phyloP scores from a whole-genome alignment of 495 filamentous ascomycete species.

The Cudoniella acicularis region DNA sequence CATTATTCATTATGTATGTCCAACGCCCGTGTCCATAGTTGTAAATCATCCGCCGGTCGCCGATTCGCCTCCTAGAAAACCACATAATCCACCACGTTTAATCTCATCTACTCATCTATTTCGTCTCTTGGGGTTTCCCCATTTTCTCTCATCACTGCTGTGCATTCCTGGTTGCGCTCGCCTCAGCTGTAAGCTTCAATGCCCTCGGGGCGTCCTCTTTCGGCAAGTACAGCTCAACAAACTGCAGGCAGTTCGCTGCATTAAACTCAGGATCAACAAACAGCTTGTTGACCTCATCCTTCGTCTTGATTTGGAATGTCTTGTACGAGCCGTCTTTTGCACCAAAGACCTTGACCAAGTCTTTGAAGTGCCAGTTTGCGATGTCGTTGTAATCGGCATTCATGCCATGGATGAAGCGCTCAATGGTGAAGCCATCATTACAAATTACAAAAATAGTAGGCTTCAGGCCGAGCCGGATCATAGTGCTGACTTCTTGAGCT shows the following conservation, averaged over 20 bases:
- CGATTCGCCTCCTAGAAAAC: too few species aligned
- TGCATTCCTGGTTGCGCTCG: constrained; percentile 57
- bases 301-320: constrained; percentile 68
- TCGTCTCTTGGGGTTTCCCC: background rate
- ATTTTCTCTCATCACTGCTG: constrained; percentile 13
- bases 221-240: constrained; percentile 87
- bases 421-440: constrained; percentile 75
- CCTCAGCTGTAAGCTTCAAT: constrained; percentile 67
- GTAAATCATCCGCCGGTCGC: too few species aligned
- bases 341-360: constrained; percentile 66
- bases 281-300: constrained; percentile 63
- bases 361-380: constrained; percentile 65
- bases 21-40: too few species aligned
- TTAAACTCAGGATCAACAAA: constrained; percentile 66
- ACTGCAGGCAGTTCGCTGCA: constrained; percentile 44
- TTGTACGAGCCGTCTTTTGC: constrained; percentile 46
- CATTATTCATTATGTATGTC: too few species aligned
- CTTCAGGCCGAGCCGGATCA: constrained; percentile 71
- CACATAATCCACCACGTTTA: too few species aligned
- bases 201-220: constrained; percentile 74
- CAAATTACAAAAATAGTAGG: constrained; percentile 79
- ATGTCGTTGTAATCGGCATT: constrained; percentile 79
- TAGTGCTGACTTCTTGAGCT: constrained; percentile 80
- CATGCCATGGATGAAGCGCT: constrained; percentile 74
- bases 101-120: background rate